Base-by-base conservation (phyloP, 768 basidiomycete species). In the Neoboletus subvelutipes region DNA sequence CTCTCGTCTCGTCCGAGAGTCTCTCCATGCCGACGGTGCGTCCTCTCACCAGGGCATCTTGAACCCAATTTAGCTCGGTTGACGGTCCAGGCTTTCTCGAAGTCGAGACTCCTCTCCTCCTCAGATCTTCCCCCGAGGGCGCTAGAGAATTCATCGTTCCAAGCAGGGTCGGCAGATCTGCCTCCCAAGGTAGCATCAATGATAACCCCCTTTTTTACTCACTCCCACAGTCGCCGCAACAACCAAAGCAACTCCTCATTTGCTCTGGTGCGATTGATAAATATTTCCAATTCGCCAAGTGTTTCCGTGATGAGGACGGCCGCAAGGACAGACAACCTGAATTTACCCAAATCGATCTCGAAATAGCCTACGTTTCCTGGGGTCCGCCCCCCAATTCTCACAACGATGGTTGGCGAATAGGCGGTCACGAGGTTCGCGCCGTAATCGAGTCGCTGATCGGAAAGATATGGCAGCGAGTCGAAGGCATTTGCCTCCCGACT, bases 271-370 rank as follows among this genome's bases (percentile, higher is more conserved):
- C 81, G 4, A 80, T 95, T n/a, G 89, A 93, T 67, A 85, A 81
- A 62, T 98, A 98, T 73, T 98, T 85, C 74, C 95, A 98, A 71
- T 79, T 98, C 52, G 95, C 95, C 15, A 85, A 85, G 62, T 98
- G 95, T 74, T 98, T 98, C 79, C 84, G 95, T 45, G 95, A 98
- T 71, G 95, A 98, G 73, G 93, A 92, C 67, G 94, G 94, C 5
- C 82, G 95, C 55, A 94, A 90, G 72, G 95, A 98, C 70, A 82
- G 95, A 43, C 95, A 98, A 68, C 94, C 95, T 0, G 95, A 98
- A 72, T 98, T 98, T 73, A 98, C 95, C 22, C 95, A 98, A 75
- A 79, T 98, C 58, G 95, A 98, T 83, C 73, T 98, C 59, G 95
- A 98, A 75, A 95, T 97, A 90, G 93, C 90, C 2, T 98, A 90